Base-by-base conservation (phyloP, 176 grass and related monocot genomes). In the Aegilops longissima region DNA sequence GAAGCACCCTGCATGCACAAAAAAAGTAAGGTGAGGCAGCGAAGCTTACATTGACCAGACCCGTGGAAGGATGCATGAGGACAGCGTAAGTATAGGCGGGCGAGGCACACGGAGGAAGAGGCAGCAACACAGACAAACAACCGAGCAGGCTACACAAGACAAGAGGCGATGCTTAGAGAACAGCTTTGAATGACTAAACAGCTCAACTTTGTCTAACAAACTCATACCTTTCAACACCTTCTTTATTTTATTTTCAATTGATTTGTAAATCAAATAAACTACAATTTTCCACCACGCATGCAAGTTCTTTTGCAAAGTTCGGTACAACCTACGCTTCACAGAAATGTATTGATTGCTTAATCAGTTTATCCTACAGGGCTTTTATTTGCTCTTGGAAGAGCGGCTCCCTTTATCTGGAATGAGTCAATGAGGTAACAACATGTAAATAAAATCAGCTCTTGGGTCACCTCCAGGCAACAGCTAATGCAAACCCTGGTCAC, bases 271-370 rank as follows among this genome's bases (percentile, higher is more conserved):
- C 7, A 39, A 61, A 27, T 30, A 63, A 12, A 39, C 20, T 31
- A 69, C 39, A 81, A 65, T 35, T 20, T 45, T 12, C 6, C 8
- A 54, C 12, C 45, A 80, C 64, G 21, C 67, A 14, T 42, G 24
- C 49, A 40, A 13, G 18, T 23, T 80, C 76, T 40, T 80, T 70
- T 65, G 24, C 51, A n/a, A 23, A 72, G 7, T 84, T 66, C n/a
- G 42, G 27, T 49, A 31, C 70, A 44, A 31, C 16, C 39, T 49
- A 47, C 30, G 20, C 56, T 64, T 62, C 51, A 64, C 21, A 21
- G 58, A 64, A 81, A 85, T 70, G 21, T 77, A 63, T 71, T 62
- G 34, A 70, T 3, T 61, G 47, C 45, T 61, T 36, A 42, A 85
- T 73, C 42, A 18, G 56, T 61, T 78, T 78, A 54, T 64, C 68